Evolutionary conservation across 169 alveolate species (phyloP), one percentile per base, ranked within the genome.

Genomic region (Perkinsus marinus): DNA sequence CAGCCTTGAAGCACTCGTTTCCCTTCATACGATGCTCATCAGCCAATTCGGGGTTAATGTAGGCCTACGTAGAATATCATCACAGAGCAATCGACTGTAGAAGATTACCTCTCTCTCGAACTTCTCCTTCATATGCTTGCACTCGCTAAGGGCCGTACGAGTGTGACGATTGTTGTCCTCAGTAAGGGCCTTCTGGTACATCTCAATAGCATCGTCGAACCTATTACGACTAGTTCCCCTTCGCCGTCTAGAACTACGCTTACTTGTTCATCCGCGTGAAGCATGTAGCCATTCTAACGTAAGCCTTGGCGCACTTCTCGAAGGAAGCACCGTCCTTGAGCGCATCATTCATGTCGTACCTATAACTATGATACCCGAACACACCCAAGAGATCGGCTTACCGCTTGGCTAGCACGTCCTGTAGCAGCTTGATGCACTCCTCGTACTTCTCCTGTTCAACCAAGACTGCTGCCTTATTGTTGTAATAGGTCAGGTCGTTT

Each of bases 141-240:
- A 96, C 90, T 98, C 99, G 93, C 96, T 97, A 90, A 98, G 93
- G 39, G 98, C 98, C 17, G 97, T 95, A 90, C 99, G 97, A 17
- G 99, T 97, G 69, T 95, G 96, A 38, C 97, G 93, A 90, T 96
- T 98, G 94, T 96, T 96, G 95, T 97, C 99, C 95, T 98, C 99
- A 89, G 97, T 93, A 79, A 98, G 94, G 37, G 99, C 96, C 92
- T 96, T 96, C 92, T 98, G 97, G 95, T 97, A 98, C 46, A 97
- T 95, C 46, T 95, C 97, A 36, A 98, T 96, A 0, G 99, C 99
- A 22, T 96, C 97, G 91, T 96, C 97, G 89, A 57, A 57, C 79
- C 79, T 57, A 26, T 5, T 0, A 57, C 34, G 22, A 19, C 26
- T 30, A 13, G 3, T 57, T 2, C 34, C 3, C 37, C 37, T 30